Percentiles rank a stretch among this genome's conserved stretches.
Evolutionary conservation across 164 flowering plant species (phyloP).

Genomic region (Macadamia integrifolia): DNA sequence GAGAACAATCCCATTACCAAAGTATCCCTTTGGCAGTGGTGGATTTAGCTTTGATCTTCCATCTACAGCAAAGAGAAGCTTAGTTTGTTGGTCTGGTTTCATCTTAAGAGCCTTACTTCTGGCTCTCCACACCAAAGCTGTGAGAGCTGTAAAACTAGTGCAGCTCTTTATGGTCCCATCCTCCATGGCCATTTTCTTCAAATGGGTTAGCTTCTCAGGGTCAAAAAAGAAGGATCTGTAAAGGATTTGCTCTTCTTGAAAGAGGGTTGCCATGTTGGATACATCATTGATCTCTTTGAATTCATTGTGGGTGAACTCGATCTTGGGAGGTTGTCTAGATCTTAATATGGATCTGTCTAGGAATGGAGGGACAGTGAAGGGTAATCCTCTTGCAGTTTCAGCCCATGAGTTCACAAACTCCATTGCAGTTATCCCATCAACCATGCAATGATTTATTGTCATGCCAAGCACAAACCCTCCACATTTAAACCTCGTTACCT

Average conservation of each 20-base stretch:
- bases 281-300: background rate
- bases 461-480: conserved; percentile 1
- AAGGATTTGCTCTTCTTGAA: background rate
- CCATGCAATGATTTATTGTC: background rate
- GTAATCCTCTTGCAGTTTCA: background rate
- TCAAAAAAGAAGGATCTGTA: background rate
- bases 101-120: background rate
- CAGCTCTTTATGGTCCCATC: background rate
- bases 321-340: background rate
- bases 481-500: conserved; percentile 1
- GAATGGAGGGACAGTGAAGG: background rate
- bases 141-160: background rate
- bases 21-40: background rate
- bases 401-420: background rate
- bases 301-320: background rate
- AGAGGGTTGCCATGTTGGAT: background rate
- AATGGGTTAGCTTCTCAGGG: background rate
- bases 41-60: background rate
- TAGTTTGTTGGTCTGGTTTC: background rate
- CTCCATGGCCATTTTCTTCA: background rate
- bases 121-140: background rate
- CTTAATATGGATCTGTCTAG: background rate
- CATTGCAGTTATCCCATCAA: background rate
- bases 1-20: background rate
- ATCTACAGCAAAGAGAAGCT: background rate